Base-by-base conservation (phyloP, 768 basidiomycete genomes). In the Mycena floridula region DNA sequence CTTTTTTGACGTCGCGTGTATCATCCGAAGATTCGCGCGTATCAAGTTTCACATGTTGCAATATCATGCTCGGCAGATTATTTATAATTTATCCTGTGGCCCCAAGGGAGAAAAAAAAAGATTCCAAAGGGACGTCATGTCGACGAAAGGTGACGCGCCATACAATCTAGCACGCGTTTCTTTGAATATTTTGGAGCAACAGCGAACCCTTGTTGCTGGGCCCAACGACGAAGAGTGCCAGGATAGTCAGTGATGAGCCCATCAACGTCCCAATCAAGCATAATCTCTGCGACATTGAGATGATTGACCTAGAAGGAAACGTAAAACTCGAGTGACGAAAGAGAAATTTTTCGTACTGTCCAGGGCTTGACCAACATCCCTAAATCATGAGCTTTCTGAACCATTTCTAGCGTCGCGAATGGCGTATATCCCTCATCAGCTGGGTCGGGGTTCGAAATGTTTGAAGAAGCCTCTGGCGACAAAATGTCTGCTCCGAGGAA, bases 211-310 rank as follows among this genome's bases (percentile, higher is more conserved):
- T 68, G 68, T 48, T 80, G 74, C 48, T 77, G 67, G 7, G 75
- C 69, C 58, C 77, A 71, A 40, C 79, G 64, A 28, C 82, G 75
- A 38, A 88, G 62, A 20, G 73, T 62, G 36, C 67, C 61, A 3
- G 88, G 84, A 57, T 80, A 86, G 56, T 90, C 87, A 4, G 85
- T 79, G 53, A 90, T 89, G 45, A 90, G 76, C 0, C 86, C 88
- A 58, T 89, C 87, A 0, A 79, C 80, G 3, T 77, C 76, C 66
- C 72, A 74, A 13, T 69, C 68, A 25, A 81, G 44, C 32, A 89
- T 56, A 50, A 80, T 69, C n/a, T 84, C 77, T 2, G 76, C 73
- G 27, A 79, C 65, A 52, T 76, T 79, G 45, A 85, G 63, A 16
- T 69, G 64, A 56, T 89, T 79, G 47, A 83, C 72, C 83, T 86